A percentile compares a stretch with the other conserved stretches of the same genome.
Evolutionary conservation across 1,139 yeast genomes (phyloP).

Genomic region (Blastobotrys arbuscula): DNA sequence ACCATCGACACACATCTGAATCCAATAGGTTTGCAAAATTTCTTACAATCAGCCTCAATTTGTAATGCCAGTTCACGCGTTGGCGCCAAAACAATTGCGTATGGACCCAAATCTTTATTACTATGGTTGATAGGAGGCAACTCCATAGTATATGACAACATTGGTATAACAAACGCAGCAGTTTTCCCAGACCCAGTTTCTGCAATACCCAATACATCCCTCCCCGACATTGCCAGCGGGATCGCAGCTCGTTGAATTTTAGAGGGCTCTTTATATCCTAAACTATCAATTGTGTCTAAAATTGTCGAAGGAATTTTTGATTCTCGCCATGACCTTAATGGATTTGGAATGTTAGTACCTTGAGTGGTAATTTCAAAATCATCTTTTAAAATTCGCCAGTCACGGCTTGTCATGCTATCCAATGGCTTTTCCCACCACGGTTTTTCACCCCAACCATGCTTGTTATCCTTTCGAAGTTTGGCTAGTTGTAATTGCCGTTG

Average conservation of each 20-base stretch:
- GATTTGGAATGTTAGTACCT: constrained; percentile 50
- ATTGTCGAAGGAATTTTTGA: constrained; percentile 48
- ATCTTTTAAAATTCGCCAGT: constrained; percentile 85
- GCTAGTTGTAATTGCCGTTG: constrained; percentile 20
- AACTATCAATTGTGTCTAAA: constrained; percentile 35
- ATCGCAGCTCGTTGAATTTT: constrained; percentile 88
- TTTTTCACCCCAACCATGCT: constrained; percentile 31
- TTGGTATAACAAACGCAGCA: constrained; percentile 72
- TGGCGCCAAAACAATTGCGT: constrained; percentile 72
- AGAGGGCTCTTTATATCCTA: constrained; percentile 62
- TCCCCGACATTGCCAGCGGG: constrained; percentile 56
- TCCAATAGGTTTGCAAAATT: constrained; percentile 42
- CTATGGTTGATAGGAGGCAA: constrained; percentile 39
- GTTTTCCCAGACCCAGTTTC: constrained; percentile 98
- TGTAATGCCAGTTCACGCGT: constrained; percentile 92
- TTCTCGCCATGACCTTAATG: constrained; percentile 72
- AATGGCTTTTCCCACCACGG: constrained; percentile 64
- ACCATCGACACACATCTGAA: constrained; percentile 63
- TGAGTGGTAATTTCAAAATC: constrained; percentile 63
- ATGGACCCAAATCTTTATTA: constrained; percentile 52
- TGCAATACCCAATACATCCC: constrained; percentile 85
- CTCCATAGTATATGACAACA: constrained; percentile 52
- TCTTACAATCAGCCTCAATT: constrained; percentile 60
- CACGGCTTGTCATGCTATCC: constrained; percentile 66
- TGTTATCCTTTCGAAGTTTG: constrained; percentile 21